phyloP scores from a whole-genome alignment of 306 rosid genomes.

The Hippophae gyantsensis region DNA sequence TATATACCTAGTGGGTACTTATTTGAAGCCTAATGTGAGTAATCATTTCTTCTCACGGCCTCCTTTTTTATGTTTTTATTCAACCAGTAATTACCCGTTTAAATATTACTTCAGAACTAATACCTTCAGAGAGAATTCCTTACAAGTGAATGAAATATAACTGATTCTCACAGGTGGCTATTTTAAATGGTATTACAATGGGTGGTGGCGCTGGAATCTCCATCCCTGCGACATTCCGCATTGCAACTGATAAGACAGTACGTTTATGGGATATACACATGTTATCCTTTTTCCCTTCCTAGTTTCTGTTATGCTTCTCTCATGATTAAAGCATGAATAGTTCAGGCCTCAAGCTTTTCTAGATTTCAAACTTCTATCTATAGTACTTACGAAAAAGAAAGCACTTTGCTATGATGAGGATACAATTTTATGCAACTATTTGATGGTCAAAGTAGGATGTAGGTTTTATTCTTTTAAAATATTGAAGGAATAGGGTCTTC shows the following conservation, averaged over 20 bases:
- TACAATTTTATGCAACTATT: too few species aligned
- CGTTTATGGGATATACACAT: slow-evolving; percentile 14
- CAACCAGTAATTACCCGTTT: too few species aligned
- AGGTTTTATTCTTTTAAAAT: too few species aligned
- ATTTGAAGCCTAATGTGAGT: slow-evolving; percentile 86
- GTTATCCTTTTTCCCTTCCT: background rate
- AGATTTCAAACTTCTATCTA: too few species aligned
- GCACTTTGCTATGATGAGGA: too few species aligned
- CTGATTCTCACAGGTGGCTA: slow-evolving; percentile 50
- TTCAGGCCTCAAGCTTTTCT: background rate
- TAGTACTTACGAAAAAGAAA: too few species aligned
- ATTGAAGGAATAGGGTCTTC: too few species aligned
- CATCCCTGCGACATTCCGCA: slow-evolving; percentile 75
- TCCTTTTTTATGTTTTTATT: background rate
- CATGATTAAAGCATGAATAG: background rate
- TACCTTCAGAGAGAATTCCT: background rate
- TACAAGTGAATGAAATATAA: background rate
- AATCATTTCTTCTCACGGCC: background rate
- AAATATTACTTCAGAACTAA: too few species aligned
- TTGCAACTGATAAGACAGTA: slow-evolving; percentile 87
- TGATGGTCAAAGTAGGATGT: too few species aligned
- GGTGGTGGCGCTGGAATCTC: slow-evolving; percentile 97
- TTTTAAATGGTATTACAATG: slow-evolving; percentile 87
- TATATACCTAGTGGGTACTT: slow-evolving; percentile 71
- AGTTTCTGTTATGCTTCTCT: background rate